Base-by-base conservation (phyloP, 2,329 filamentous ascomycete species). In the Pseudopithomyces maydicus region DNA sequence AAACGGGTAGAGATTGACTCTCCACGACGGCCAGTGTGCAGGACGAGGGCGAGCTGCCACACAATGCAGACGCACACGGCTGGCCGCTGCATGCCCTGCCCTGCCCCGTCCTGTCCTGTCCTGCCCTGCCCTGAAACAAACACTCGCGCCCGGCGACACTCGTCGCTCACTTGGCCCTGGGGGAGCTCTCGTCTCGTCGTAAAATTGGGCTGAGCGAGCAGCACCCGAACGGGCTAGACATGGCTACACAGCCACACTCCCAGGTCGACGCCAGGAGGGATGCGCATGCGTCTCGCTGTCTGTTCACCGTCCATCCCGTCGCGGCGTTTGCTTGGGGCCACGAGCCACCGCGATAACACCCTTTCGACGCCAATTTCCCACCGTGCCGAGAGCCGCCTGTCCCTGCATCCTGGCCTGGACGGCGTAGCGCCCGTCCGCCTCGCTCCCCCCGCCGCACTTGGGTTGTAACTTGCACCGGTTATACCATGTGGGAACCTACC, bases 161-260 rank as follows among this genome's bases (percentile, higher is more conserved):
- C 38, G 2, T 1, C 15, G 26, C 29, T 22, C 22, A 20, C 35
- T 36, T n/a, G 6, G 32, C 39, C 38, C 53, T 54, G 53, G 50
- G 56, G 58, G 55, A 29, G 57, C 43, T n/a, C 46, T 52, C 22
- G 32, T 38, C 2, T 22, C 47, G 47, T 45, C 20, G 32, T 45
- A 49, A 62, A 52, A 56, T 62, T 56, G 56, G 58, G 54, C 56
- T 51, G 54, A 50, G 52, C 43, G 36, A 17, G 32, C n/a, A 29
- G 22, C 45, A 8, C 56, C 58, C 17, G 17, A 48, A 56, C 45
- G 32, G 56, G 58, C 29, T 50, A 50, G 20, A n/a, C 38, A 49
- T 41, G 43, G 38, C 42, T 52, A 54, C 58, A 50, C 47, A 58
- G 55, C 58, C 55, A 57, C 57, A 56, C 45, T 48, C 54, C 43